Evolutionary conservation across 768 basidiomycete species (phyloP).

Genomic region (Boletellus ananas): DNA sequence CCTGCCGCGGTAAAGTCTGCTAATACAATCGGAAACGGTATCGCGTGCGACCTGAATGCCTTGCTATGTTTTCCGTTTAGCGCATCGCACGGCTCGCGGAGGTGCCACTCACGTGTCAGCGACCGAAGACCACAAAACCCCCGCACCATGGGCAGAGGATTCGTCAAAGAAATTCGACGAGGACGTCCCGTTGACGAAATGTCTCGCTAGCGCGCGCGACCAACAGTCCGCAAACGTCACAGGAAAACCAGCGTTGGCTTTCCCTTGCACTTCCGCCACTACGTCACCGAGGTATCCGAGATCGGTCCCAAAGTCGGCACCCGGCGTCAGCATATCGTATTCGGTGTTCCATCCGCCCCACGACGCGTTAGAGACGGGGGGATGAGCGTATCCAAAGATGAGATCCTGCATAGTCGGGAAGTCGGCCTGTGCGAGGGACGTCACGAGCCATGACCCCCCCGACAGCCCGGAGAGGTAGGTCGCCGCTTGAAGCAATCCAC

Average conservation of each 20-base stretch:
- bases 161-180: conserved; percentile 28
- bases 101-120: conserved; percentile 28
- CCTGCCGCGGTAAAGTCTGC: conserved; percentile 21
- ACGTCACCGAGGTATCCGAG: conserved; percentile 17
- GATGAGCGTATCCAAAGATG: conserved; percentile 28
- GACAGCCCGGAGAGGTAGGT: conserved; percentile 53
- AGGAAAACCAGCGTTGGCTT: conserved; percentile 28
- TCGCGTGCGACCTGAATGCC: conserved; percentile 24
- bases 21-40: conserved; percentile 41
- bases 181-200: conserved; percentile 39
- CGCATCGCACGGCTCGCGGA: background rate
- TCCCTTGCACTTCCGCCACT: conserved; percentile 26
- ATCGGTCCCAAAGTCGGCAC: conserved; percentile 14
- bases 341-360: conserved; percentile 36
- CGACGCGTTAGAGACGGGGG: conserved; percentile 13
- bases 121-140: conserved; percentile 33
- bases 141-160: conserved; percentile 32
- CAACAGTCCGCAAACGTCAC: conserved; percentile 32
- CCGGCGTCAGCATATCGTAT: conserved; percentile 19
- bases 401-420: conserved; percentile 40
- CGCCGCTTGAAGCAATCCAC: conserved; percentile 51
- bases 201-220: conserved; percentile 29
- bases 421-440: conserved; percentile 40
- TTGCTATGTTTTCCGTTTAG: conserved; percentile 26
- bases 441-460: conserved; percentile 39